These are phyloP conservation scores for Psidium guajava DNA, from an alignment of 345 rosid species.

Conservation along the genomic window DNA sequence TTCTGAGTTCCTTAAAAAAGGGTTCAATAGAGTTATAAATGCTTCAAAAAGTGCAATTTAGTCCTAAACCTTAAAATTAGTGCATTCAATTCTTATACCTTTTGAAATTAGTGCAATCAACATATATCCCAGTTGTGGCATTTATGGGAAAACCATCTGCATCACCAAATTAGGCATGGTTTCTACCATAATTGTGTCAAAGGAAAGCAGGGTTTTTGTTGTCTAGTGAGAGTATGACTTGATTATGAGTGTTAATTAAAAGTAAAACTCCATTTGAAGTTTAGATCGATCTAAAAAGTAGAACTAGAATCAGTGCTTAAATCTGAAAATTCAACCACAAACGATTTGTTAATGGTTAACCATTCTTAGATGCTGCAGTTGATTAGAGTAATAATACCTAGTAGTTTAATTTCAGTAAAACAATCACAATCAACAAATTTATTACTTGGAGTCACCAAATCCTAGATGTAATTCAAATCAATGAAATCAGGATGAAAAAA, in stretches of 20 bases:
- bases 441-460: background rate
- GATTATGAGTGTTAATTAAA: background rate
- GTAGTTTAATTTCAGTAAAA: background rate
- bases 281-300: background rate
- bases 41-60: background rate
- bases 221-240: background rate
- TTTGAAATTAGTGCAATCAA: background rate
- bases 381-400: background rate
- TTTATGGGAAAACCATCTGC: background rate
- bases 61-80: background rate
- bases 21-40: background rate
- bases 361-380: background rate
- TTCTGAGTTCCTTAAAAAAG: background rate
- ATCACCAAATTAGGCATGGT: background rate
- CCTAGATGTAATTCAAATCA: background rate
- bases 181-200: background rate
- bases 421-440: background rate
- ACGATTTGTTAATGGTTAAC: background rate
- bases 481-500: background rate
- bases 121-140: background rate
- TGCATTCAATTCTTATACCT: background rate
- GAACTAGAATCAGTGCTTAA: background rate
- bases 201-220: background rate
- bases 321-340: background rate
- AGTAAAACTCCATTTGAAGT: background rate